These are phyloP conservation scores for Epichloe coenophiala DNA, from an alignment of 2,329 filamentous ascomycete genomes.

Conservation along the genomic window DNA sequence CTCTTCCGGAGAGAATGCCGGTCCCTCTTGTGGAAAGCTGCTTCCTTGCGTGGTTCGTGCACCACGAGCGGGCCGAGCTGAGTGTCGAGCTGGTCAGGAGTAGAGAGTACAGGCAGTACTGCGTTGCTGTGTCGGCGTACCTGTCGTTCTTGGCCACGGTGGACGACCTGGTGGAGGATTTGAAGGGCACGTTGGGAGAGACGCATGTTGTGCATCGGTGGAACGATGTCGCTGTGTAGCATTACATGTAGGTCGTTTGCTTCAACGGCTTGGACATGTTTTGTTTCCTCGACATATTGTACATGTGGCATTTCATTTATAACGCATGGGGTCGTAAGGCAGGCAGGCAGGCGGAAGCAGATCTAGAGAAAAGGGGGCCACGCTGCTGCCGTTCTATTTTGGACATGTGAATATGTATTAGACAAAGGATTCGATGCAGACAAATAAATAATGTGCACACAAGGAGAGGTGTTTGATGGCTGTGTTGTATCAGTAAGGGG, in stretches of 20 bases:
- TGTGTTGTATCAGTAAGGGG: too few relatives aligned
- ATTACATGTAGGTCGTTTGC: background rate
- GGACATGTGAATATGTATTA: too few relatives aligned
- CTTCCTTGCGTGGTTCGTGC: conserved; percentile 13
- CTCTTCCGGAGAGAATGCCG: conserved; percentile 33
- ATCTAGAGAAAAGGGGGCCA: too few relatives aligned
- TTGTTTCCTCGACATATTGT: too few relatives aligned
- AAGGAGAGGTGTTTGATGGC: too few relatives aligned
- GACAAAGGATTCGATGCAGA: too few relatives aligned
- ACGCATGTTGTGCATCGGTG: conserved; percentile 19
- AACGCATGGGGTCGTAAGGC: too few relatives aligned
- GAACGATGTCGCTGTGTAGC: conserved; percentile 7
- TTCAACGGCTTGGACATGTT: background rate
- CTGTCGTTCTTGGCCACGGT: conserved; percentile 27
- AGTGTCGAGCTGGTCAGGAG: conserved; percentile 22
- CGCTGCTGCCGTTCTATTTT: too few relatives aligned
- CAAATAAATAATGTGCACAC: too few relatives aligned
- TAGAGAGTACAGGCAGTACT: conserved; percentile 30
- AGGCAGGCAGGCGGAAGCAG: too few relatives aligned
- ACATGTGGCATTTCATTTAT: too few relatives aligned
- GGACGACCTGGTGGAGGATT: conserved; percentile 29
- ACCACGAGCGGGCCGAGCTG: conserved; percentile 14
- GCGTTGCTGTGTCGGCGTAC: conserved; percentile 30
- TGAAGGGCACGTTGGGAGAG: conserved; percentile 32
- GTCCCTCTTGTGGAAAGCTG: conserved; percentile 28